A percentile compares a stretch with the other conserved stretches of the same genome.
Evolutionary conservation across 2,329 filamentous ascomycete species (phyloP).

Genomic region (Pseudogymnoascus sp.): DNA sequence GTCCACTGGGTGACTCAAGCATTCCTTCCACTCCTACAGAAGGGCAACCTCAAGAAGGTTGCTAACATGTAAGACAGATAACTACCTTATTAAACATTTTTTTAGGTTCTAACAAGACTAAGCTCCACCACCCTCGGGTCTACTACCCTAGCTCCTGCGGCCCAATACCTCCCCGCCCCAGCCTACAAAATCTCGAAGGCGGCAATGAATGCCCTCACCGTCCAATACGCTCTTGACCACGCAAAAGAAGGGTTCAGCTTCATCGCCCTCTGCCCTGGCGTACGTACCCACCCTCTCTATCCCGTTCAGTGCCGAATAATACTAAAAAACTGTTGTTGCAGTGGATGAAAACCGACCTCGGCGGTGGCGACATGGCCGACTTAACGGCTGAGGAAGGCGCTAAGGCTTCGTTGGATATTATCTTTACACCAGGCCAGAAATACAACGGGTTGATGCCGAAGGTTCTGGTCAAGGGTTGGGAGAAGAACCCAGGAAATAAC

Average conservation of each 20-base stretch:
- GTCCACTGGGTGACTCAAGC: slow-evolving; percentile 34
- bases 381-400: slow-evolving; percentile 34
- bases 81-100: slow-evolving; percentile 29
- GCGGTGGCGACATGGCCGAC: slow-evolving; percentile 32
- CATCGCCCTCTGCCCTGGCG: slow-evolving; percentile 37
- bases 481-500: slow-evolving; percentile 9
- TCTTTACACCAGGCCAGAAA: slow-evolving; percentile 1
- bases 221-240: slow-evolving; percentile 34
- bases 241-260: slow-evolving; percentile 36
- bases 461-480: slow-evolving; percentile 14
- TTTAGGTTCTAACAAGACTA: background rate
- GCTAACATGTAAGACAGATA: background rate
- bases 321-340: slow-evolving; percentile 18
- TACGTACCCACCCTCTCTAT: slow-evolving; percentile 24
- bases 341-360: slow-evolving; percentile 41
- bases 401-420: slow-evolving; percentile 16
- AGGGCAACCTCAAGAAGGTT: background rate
- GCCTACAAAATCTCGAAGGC: slow-evolving; percentile 41
- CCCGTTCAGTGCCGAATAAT: slow-evolving; percentile 10
- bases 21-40: slow-evolving; percentile 31
- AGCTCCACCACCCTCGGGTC: slow-evolving; percentile 39
- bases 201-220: slow-evolving; percentile 40
- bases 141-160: slow-evolving; percentile 24
- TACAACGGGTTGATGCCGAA: slow-evolving; percentile 13
- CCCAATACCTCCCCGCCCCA: slow-evolving; percentile 22